Percentiles rank a stretch among this genome's conserved stretches.
These are phyloP conservation scores for Casuarina cunninghamiana DNA, from an alignment of 306 rosid genomes.

Conservation along the genomic window DNA sequence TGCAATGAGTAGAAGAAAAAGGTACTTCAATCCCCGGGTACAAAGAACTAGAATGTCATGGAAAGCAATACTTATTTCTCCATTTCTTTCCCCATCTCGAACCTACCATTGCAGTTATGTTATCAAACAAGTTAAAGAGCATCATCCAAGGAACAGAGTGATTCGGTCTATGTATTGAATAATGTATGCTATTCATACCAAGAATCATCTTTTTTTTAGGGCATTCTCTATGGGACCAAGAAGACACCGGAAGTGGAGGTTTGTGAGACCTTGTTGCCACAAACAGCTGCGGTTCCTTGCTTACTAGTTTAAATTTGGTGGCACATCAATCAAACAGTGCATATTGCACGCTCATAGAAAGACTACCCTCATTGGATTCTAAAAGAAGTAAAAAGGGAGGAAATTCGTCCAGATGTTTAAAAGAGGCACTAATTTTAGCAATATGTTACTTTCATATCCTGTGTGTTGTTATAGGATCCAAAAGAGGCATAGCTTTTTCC, in stretches of 20 bases:
- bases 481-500: not conserved
- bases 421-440: not conserved
- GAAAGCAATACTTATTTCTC: slow-evolving; percentile 8
- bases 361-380: not conserved
- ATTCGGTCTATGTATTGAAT: not conserved
- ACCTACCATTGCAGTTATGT: slow-evolving; percentile 2
- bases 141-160: not conserved
- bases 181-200: not conserved
- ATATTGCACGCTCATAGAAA: not conserved
- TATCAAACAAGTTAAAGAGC: not conserved
- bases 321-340: not conserved
- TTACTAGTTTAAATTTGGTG: not conserved
- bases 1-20: slow-evolving; percentile 32
- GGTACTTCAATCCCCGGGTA: not conserved
- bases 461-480: not conserved
- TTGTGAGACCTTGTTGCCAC: not conserved
- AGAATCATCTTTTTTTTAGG: not conserved
- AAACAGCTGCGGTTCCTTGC: not conserved
- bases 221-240: not conserved
- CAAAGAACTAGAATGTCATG: slow-evolving; percentile 5
- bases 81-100: not conserved
- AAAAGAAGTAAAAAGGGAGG: not conserved
- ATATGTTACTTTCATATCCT: not conserved
- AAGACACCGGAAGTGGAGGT: not conserved
- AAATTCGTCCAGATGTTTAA: not conserved